These are phyloP conservation scores for Diaporthe velutina DNA, from an alignment of 2,329 filamentous ascomycete genomes.

Conservation along the genomic window DNA sequence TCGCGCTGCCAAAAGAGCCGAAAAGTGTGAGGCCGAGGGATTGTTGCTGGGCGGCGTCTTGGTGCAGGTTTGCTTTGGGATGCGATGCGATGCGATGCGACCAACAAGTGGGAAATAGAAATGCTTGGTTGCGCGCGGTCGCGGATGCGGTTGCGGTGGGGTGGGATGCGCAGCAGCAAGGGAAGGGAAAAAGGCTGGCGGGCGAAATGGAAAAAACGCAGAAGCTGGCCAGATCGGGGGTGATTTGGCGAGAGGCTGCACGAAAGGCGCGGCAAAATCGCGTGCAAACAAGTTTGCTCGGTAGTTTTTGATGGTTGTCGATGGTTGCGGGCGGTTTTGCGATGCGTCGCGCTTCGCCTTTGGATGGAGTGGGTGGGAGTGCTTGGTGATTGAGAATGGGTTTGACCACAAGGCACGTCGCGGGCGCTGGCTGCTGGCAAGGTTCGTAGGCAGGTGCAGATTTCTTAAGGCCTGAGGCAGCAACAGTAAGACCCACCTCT, in stretches of 20 bases:
- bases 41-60: constrained; percentile 11
- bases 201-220: constrained; percentile 54
- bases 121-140: constrained; percentile 9
- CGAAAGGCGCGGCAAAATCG: constrained; percentile 63
- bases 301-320: constrained; percentile 68
- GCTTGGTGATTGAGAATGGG: constrained; percentile 54
- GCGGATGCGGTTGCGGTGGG: constrained; percentile 37
- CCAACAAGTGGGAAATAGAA: background rate
- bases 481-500: background rate
- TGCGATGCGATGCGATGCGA: constrained; percentile 39
- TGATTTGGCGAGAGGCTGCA: constrained; percentile 57
- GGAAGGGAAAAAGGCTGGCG: constrained; percentile 33
- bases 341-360: constrained; percentile 63
- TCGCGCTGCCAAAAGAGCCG: constrained; percentile 18
- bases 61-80: constrained; percentile 34
- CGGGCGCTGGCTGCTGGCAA: constrained; percentile 51
- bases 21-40: constrained; percentile 18
- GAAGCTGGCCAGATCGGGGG: constrained; percentile 52
- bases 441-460: constrained; percentile 52
- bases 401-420: constrained; percentile 56
- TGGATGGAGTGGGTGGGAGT: constrained; percentile 54
- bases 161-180: constrained; percentile 30
- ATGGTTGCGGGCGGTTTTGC: constrained; percentile 71
- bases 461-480: constrained; percentile 44
- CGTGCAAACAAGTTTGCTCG: constrained; percentile 66